Conservation (phyloP, 148 eudicot genomes). For the Rhododendron ovatum region DNA sequence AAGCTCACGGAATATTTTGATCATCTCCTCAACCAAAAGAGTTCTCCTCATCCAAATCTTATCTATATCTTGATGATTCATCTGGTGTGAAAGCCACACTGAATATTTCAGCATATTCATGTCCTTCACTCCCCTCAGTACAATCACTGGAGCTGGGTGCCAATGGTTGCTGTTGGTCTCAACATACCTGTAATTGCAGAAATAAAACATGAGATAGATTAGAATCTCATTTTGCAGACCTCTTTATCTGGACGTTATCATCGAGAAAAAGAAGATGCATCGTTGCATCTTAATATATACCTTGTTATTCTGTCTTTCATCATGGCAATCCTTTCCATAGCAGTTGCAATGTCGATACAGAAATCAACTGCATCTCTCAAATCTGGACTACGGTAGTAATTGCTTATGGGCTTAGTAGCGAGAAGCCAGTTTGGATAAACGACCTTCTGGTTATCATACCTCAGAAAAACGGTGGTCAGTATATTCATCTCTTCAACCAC, state of each 20-base stretch:
- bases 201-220: not conserved
- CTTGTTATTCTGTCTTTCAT: conserved; percentile 73
- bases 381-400: conserved; percentile 81
- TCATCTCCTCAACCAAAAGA: conserved; percentile 66
- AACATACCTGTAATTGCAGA: conserved; percentile 38
- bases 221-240: not conserved
- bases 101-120: conserved; percentile 65
- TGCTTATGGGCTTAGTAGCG: conserved; percentile 67
- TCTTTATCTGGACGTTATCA: not conserved
- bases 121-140: conserved; percentile 66
- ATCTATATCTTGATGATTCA: conserved; percentile 79
- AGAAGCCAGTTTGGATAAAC: conserved; percentile 71
- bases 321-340: conserved; percentile 51
- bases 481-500: conserved; percentile 87
- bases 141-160: conserved; percentile 63
- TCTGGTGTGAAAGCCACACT: conserved; percentile 65
- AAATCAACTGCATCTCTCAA: conserved; percentile 83
- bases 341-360: conserved; percentile 66
- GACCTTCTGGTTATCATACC: conserved; percentile 71
- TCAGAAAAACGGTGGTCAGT: conserved; percentile 66
- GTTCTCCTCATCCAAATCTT: conserved; percentile 66
- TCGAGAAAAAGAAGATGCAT: not conserved
- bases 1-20: conserved; percentile 50
- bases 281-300: conserved; percentile 16
- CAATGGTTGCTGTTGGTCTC: conserved; percentile 64